A percentile compares a stretch with the other conserved stretches of the same genome.
phyloP scores from a whole-genome alignment of 495 filamentous ascomycete species.

The Aspergillus taichungensis region DNA sequence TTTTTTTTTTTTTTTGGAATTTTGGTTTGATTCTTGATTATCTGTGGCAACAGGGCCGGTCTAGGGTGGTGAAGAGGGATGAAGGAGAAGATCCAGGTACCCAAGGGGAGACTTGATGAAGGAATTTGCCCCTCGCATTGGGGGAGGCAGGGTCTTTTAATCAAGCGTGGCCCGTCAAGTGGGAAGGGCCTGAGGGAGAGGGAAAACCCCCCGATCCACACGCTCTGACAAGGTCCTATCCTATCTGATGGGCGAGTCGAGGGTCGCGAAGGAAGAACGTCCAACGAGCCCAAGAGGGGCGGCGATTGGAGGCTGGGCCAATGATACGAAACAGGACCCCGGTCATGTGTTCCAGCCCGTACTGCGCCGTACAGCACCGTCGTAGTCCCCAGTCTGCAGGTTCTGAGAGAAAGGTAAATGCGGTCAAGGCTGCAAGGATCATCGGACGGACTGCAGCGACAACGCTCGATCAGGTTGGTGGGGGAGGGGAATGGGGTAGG shows the following conservation, averaged over 20 bases:
- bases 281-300: slow-evolving; percentile 1
- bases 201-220: no score
- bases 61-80: no score
- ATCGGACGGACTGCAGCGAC: slow-evolving; percentile 7
- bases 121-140: slow-evolving; percentile 8
- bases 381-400: slow-evolving; percentile 11
- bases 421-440: slow-evolving; percentile 8
- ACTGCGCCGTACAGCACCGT: slow-evolving; percentile 11
- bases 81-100: background rate
- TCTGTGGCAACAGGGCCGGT: no score
- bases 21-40: no score
- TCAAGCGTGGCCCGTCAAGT: no score
- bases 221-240: no score
- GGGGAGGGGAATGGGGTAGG: background rate
- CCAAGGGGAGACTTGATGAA: background rate
- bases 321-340: slow-evolving; percentile 5
- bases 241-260: no score
- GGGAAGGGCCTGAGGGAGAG: background rate
- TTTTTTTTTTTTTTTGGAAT: background rate
- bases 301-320: slow-evolving; percentile 22
- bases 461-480: slow-evolving; percentile 3
- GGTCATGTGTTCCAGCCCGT: slow-evolving; percentile 16
- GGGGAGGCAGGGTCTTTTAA: no score
- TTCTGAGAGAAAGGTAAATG: background rate
- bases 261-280: no score